A percentile compares a stretch with the other conserved stretches of the same genome.
phyloP scores from a whole-genome alignment of 805 yeast species.

The Zygotorulaspora chibaensis region DNA sequence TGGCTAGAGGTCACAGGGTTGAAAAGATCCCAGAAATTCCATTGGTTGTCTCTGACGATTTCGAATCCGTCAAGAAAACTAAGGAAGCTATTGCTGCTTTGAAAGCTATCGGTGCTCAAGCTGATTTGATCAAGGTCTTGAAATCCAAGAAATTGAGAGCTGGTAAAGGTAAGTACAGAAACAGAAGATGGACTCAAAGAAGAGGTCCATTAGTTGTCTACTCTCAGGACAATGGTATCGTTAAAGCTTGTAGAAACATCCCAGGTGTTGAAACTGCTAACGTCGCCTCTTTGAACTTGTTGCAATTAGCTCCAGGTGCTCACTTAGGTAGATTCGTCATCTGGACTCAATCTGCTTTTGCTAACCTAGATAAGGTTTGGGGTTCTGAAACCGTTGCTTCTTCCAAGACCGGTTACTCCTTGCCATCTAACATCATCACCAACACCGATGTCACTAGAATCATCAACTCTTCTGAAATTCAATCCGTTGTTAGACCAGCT shows the following conservation, averaged over 20 bases:
- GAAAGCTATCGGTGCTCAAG: slow-evolving; percentile 98
- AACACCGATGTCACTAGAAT: slow-evolving; percentile 95
- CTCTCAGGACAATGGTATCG: slow-evolving; percentile 95
- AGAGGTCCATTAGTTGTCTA: slow-evolving; percentile 99
- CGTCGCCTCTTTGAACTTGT: slow-evolving; percentile 87
- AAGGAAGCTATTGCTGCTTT: slow-evolving; percentile 97
- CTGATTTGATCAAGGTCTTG: slow-evolving; percentile 96
- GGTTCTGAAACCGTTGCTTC: slow-evolving; percentile 85
- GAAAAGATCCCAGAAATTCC: slow-evolving; percentile 98
- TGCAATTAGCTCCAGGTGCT: slow-evolving; percentile 99
- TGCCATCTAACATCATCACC: slow-evolving; percentile 91
- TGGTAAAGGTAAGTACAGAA: slow-evolving; percentile 99
- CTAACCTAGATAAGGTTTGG: slow-evolving; percentile 94
- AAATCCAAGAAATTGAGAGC: slow-evolving; percentile 99
- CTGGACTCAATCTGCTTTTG: slow-evolving; percentile 99
- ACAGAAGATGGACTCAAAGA: slow-evolving; percentile 99
- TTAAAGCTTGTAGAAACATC: slow-evolving; percentile 98
- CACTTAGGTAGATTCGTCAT: slow-evolving; percentile 99
- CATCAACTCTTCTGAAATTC: slow-evolving; percentile 99
- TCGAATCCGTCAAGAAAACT: slow-evolving; percentile 92
- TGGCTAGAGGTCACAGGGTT: slow-evolving; percentile 99
- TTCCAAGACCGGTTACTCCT: slow-evolving; percentile 80
- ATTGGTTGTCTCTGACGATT: slow-evolving; percentile 88
- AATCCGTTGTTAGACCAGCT: slow-evolving; percentile 94
- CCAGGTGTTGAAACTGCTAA: slow-evolving; percentile 99